Evolutionary conservation across 148 eudicot species (phyloP).

Genomic region (Tetragonia tetragonoides): DNA sequence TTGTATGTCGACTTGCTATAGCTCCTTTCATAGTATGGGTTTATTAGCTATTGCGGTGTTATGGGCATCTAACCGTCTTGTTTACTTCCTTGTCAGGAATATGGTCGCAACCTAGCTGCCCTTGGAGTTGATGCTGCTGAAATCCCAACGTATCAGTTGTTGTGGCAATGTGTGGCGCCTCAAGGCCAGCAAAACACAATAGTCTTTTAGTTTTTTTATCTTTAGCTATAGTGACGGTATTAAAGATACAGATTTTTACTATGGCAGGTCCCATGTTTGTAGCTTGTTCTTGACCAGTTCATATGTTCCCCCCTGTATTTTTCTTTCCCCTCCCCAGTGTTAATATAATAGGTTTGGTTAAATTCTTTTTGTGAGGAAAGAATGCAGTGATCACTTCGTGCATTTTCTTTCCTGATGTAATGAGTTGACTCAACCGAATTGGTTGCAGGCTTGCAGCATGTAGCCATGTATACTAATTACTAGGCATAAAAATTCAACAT

Average conservation of each 20-base stretch:
- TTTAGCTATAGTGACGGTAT: background rate
- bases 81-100: conserved; percentile 52
- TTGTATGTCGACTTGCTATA: background rate
- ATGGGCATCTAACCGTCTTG: background rate
- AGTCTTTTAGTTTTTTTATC: conserved; percentile 40
- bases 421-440: too few species aligned
- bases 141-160: conserved; percentile 60
- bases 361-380: background rate
- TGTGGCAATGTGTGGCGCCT: conserved; percentile 95
- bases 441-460: too few species aligned
- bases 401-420: too few species aligned
- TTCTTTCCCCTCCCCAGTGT: background rate
- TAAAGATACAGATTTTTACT: background rate
- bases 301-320: background rate
- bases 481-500: too few species aligned
- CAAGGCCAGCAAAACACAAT: conserved; percentile 55
- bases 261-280: background rate
- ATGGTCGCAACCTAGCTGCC: conserved; percentile 73
- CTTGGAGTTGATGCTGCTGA: conserved; percentile 79
- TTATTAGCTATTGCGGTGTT: too few species aligned
- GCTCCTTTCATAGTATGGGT: background rate
- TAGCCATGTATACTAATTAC: too few species aligned
- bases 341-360: background rate
- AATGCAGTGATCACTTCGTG: background rate
- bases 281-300: background rate